Evolutionary conservation across 306 rosid species (phyloP).

Genomic region (Myrica gale): DNA sequence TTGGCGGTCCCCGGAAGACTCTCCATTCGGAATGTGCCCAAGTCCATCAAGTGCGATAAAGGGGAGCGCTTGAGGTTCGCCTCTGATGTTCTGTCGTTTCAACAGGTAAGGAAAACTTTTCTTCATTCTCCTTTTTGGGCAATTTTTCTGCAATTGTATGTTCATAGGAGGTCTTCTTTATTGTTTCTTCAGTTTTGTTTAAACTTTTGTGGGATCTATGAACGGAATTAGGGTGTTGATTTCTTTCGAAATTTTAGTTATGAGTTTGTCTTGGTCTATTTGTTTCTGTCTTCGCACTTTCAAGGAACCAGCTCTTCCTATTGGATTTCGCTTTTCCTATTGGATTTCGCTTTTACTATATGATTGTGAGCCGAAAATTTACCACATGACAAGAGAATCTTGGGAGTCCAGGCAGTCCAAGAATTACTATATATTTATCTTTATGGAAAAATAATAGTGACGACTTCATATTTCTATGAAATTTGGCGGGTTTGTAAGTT

Average conservation of each 20-base stretch:
- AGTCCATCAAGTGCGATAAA: slow-evolving; percentile 77
- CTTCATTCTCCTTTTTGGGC: neutral
- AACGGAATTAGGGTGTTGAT: neutral
- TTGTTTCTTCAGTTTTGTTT: neutral
- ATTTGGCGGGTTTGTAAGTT: neutral
- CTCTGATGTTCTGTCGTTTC: slow-evolving; percentile 77
- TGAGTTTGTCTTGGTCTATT: neutral
- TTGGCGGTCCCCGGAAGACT: slow-evolving; percentile 59
- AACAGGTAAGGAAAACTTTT: slow-evolving; percentile 45
- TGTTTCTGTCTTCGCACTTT: neutral
- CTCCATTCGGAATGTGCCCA: slow-evolving; percentile 63
- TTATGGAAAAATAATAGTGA: neutral
- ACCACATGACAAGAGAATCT: neutral
- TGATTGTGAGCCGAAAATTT: neutral
- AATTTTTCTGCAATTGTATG: neutral
- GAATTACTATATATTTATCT: neutral
- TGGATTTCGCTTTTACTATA: neutral
- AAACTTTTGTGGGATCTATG: neutral
- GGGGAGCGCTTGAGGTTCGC: slow-evolving; percentile 77
- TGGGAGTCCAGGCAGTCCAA: neutral
- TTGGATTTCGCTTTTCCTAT: neutral
- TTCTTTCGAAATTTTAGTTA: too few relatives aligned
- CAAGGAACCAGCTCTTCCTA: neutral
- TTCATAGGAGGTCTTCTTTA: neutral
- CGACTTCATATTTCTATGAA: neutral